Evolutionary conservation across 441 rosid species (phyloP), one percentile per base, ranked within the genome.

Genomic region (Iberis amara): DNA sequence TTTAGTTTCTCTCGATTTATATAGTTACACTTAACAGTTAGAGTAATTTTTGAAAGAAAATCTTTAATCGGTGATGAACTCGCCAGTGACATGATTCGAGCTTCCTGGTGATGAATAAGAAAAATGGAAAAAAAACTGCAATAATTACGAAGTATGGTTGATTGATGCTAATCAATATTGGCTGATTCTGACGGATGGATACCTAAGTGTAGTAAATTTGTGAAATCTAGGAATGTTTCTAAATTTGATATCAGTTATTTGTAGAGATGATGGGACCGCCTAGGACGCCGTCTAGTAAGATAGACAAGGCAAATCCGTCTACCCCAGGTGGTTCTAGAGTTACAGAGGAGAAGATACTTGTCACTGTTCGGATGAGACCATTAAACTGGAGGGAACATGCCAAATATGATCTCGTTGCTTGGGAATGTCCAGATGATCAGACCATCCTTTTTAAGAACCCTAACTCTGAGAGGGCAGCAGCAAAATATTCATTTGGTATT

Each of bases 271-370:
- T 73, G 31, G 82, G 82, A 58, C 74, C 83, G 0, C 81, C 86
- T 5, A 78, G 68, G 13, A 90, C 98, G 7, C 96, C 98, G 4
- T 70, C 66, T 11, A 71, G 63, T 13, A 86, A 82, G 82, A 72
- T 78, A 30, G 78, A 67, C 33, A 74, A 79, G 76, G 64, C 78
- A 12, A 72, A 69, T 38, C 62, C 76, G 6, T 54, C 75, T 21
- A 83, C 96, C 1, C 88, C 95, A 0, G 81, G 85, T 52, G 85
- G 83, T 30, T 49, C 81, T 2, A 80, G 58, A 68, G 72, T 49
- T 36, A 74, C 78, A 3, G 98, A 91, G 71, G 98, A 87, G 78
- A 91, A 82, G 69, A 91, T 91, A 57, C 61, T 82, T 55, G 98
- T 91, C 8, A 87, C 96, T 0, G 94, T 87, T 12, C 69, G 96